A percentile compares a stretch with the other conserved stretches of the same genome.
Evolutionary conservation across 495 filamentous ascomycete genomes (phyloP).

Genomic region (Penicillium salamii): DNA sequence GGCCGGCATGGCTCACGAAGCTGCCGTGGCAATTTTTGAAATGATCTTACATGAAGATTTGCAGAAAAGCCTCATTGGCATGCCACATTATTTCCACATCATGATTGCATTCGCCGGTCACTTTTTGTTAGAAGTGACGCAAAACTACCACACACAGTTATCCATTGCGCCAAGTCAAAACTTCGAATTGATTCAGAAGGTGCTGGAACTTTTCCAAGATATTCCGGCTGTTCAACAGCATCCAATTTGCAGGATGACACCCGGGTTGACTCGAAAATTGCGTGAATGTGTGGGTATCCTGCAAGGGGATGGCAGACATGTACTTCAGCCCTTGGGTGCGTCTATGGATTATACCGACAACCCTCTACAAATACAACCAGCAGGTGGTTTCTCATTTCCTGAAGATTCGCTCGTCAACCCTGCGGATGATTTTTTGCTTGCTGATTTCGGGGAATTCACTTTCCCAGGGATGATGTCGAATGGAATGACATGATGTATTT

Average conservation of each 20-base stretch:
- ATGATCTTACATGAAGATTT: conserved; percentile 42
- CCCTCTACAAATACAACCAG: conserved; percentile 1
- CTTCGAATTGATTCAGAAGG: conserved; percentile 21
- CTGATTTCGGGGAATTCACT: conserved; percentile 21
- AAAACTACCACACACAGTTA: conserved; percentile 22
- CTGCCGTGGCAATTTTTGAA: conserved; percentile 39
- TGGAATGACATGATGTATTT: neutral
- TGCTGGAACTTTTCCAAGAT: conserved; percentile 20
- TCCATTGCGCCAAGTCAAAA: conserved; percentile 18
- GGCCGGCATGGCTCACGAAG: conserved; percentile 37
- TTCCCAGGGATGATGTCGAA: conserved; percentile 22
- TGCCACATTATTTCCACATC: conserved; percentile 46
- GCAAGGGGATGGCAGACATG: conserved; percentile 1
- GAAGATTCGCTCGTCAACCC: conserved; percentile 10
- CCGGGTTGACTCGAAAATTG: conserved; percentile 25
- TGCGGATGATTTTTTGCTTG: conserved; percentile 20
- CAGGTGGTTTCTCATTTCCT: conserved; percentile 9
- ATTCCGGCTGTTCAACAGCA: conserved; percentile 21
- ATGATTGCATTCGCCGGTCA: conserved; percentile 48
- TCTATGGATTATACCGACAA: conserved; percentile 10
- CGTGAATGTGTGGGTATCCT: conserved; percentile 20
- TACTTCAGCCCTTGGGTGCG: conserved; percentile 1
- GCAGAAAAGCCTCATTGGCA: conserved; percentile 34
- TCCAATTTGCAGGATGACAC: conserved; percentile 28
- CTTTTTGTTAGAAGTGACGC: conserved; percentile 41